These are phyloP conservation scores for Podaxis sp. DNA, from an alignment of 768 basidiomycete species.

Conservation along the genomic window DNA sequence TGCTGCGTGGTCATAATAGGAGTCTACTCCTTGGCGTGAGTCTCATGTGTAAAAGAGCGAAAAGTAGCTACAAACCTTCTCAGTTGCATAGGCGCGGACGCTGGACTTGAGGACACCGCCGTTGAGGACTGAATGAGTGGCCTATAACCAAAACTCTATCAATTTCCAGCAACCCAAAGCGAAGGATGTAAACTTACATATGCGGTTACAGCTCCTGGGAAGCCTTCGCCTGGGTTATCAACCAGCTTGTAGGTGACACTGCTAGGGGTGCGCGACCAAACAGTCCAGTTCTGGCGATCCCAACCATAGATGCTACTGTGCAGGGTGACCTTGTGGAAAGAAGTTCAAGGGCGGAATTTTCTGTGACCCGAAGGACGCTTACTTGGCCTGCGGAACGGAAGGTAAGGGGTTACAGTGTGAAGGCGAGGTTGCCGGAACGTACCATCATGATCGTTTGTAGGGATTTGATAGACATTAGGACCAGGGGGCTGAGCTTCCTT, in stretches of 20 bases:
- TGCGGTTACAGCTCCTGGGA: slow-evolving; percentile 48
- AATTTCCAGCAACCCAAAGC: neutral
- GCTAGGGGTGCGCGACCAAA: slow-evolving; percentile 38
- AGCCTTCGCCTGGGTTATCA: slow-evolving; percentile 54
- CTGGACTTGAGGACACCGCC: slow-evolving; percentile 41
- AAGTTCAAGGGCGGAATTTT: neutral
- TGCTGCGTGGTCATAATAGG: slow-evolving; percentile 60
- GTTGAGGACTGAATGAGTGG: slow-evolving; percentile 46
- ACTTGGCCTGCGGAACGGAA: slow-evolving; percentile 21
- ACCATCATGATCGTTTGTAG: slow-evolving; percentile 52
- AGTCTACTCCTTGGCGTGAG: slow-evolving; percentile 30
- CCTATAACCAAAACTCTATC: slow-evolving; percentile 26
- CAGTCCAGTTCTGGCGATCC: slow-evolving; percentile 58
- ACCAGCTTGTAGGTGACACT: slow-evolving; percentile 54
- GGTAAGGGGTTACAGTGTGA: neutral
- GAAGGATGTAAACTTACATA: slow-evolving; percentile 29
- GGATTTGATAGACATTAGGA: slow-evolving; percentile 48
- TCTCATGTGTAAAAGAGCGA: neutral
- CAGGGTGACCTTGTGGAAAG: slow-evolving; percentile 41
- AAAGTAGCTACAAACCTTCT: slow-evolving; percentile 30
- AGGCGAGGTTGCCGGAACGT: slow-evolving; percentile 9
- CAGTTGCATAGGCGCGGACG: slow-evolving; percentile 45
- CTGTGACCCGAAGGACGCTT: neutral
- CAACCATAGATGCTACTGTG: slow-evolving; percentile 59
- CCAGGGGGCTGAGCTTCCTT: slow-evolving; percentile 42